Conservation (phyloP, 257 asterid species). For the Solanum ahanhuiri region DNA sequence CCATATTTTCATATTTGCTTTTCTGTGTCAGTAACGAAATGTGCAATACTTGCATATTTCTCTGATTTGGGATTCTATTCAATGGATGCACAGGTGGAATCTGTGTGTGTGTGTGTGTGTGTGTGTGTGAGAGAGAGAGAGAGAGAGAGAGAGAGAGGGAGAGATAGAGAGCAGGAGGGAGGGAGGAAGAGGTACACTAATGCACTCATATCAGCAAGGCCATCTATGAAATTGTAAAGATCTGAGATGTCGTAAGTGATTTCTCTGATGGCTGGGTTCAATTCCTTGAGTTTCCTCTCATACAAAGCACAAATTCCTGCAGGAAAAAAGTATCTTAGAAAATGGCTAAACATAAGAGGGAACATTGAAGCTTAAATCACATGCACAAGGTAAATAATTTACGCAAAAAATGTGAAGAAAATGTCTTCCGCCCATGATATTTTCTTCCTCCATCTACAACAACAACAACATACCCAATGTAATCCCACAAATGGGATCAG, state of each 20-base stretch:
- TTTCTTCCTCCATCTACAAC: not conserved
- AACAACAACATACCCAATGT: not conserved
- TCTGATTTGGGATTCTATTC: not conserved
- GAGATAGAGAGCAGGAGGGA: not conserved
- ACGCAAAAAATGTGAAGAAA: not conserved
- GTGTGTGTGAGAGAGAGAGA: not conserved
- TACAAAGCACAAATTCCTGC: conserved; percentile 88
- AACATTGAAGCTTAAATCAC: not conserved
- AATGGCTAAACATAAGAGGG: not conserved
- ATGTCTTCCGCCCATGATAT: not conserved
- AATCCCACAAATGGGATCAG: not conserved
- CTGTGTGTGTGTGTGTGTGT: not conserved
- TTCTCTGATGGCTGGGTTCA: conserved; percentile 70
- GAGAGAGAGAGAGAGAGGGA: not conserved
- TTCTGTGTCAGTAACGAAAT: not conserved
- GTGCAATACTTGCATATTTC: not conserved
- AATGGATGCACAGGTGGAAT: not conserved
- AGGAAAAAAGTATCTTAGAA: not conserved
- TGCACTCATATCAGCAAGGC: conserved; percentile 87
- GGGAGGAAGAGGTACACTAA: conserved; percentile 52
- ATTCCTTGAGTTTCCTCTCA: conserved; percentile 75
- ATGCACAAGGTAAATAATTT: not conserved
- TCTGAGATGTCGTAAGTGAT: conserved; percentile 80
- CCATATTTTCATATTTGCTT: not conserved
- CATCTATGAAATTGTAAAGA: conserved; percentile 83